Conservation (phyloP, 257 asterid genomes). For the Gentiana straminea region DNA sequence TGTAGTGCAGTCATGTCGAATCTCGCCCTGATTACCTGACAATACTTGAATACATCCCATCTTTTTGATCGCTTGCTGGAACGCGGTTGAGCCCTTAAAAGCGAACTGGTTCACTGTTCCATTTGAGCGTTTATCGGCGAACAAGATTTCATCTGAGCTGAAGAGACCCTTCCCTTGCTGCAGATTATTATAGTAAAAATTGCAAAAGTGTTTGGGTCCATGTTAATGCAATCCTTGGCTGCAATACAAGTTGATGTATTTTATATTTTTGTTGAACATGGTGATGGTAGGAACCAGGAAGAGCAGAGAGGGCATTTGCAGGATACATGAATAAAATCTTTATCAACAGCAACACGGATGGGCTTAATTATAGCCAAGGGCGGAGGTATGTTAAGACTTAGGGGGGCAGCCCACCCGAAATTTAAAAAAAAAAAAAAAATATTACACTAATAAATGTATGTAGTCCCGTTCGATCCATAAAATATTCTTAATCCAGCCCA, state of each 20-base stretch:
- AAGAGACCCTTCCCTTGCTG: slow-evolving; percentile 61
- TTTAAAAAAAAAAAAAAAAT: too few relatives aligned
- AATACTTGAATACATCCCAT: slow-evolving; percentile 64
- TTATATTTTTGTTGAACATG: too few relatives aligned
- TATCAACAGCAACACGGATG: slow-evolving; percentile 23
- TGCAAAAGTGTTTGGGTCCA: slow-evolving; percentile 64
- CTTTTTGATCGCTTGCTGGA: slow-evolving; percentile 41
- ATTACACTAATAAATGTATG: too few relatives aligned
- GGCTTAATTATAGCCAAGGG: not conserved
- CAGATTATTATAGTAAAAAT: slow-evolving; percentile 49
- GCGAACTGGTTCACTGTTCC: slow-evolving; percentile 43
- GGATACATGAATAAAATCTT: slow-evolving; percentile 37
- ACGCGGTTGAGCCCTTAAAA: slow-evolving; percentile 29
- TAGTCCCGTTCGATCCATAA: too few relatives aligned
- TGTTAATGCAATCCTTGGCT: slow-evolving; percentile 49
- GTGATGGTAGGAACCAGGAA: slow-evolving; percentile 30
- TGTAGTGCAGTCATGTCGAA: slow-evolving; percentile 56
- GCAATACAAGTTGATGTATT: too few relatives aligned
- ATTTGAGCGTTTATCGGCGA: slow-evolving; percentile 52
- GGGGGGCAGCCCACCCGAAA: too few relatives aligned
- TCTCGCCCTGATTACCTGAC: slow-evolving; percentile 63
- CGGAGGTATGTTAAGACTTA: too few relatives aligned
- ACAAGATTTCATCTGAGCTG: slow-evolving; percentile 55
- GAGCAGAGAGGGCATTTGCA: slow-evolving; percentile 42
- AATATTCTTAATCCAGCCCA: too few relatives aligned